phyloP scores from a whole-genome alignment of 2,329 filamentous ascomycete species.

The Sphaerulina musiva region DNA sequence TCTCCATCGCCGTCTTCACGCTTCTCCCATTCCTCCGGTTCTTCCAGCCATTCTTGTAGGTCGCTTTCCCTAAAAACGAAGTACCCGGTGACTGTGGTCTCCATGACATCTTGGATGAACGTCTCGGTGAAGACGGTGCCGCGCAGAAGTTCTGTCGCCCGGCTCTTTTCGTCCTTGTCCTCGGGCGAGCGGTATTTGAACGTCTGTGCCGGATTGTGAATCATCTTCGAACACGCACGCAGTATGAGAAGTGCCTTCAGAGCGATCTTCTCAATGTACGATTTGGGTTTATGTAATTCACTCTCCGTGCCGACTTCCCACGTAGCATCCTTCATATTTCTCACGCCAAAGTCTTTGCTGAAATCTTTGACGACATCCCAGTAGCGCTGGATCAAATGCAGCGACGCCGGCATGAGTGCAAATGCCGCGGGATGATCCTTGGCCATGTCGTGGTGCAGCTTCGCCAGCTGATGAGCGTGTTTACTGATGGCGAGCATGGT shows the following conservation, averaged over 20 bases:
- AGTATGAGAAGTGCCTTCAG: conserved; percentile 78
- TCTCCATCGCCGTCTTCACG: conserved; percentile 78
- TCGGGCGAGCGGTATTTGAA: conserved; percentile 76
- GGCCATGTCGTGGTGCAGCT: conserved; percentile 84
- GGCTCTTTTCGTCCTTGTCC: conserved; percentile 67
- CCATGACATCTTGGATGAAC: conserved; percentile 74
- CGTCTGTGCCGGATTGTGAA: conserved; percentile 69
- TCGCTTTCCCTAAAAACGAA: conserved; percentile 83
- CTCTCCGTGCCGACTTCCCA: too few species aligned
- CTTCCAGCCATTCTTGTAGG: conserved; percentile 85
- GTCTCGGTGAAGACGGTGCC: conserved; percentile 66
- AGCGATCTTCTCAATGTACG: conserved; percentile 62
- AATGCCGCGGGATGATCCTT: conserved; percentile 75
- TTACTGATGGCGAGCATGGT: conserved; percentile 58
- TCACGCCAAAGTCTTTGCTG: conserved; percentile 60
- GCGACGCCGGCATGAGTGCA: conserved; percentile 69
- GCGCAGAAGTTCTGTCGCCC: conserved; percentile 64
- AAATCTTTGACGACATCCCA: conserved; percentile 76
- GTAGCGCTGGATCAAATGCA: conserved; percentile 72
- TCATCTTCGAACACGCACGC: conserved; percentile 76
- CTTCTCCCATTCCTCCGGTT: conserved; percentile 92
- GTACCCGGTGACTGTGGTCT: conserved; percentile 76
- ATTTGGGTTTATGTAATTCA: conserved; percentile 23
- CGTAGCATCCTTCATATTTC: too few species aligned
- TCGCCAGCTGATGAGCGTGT: conserved; percentile 82